phyloP scores from a whole-genome alignment of 176 grass and related monocot genomes.

The Zizania latifolia region DNA sequence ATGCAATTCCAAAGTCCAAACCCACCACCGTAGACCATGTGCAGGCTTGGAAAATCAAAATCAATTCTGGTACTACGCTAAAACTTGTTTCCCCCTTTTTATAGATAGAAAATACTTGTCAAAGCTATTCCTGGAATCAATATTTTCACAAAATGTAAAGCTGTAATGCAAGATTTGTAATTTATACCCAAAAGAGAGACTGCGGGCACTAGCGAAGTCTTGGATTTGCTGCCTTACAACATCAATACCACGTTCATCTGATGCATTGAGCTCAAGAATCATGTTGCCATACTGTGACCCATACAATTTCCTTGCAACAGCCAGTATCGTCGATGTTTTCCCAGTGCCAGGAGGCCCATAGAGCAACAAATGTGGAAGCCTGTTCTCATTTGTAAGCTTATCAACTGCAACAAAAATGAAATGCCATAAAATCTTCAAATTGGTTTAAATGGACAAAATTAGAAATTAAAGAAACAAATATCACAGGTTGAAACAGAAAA shows the following conservation, averaged over 20 bases:
- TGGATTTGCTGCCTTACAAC: slow-evolving; percentile 97
- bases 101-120: not conserved
- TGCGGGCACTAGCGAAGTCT: slow-evolving; percentile 74
- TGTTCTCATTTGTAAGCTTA: slow-evolving; percentile 85
- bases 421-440: not conserved
- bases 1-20: not conserved
- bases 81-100: not conserved
- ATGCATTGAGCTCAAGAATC: slow-evolving; percentile 96
- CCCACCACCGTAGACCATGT: not conserved
- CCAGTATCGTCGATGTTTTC: slow-evolving; percentile 91
- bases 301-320: slow-evolving; percentile 90
- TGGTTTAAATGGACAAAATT: not conserved
- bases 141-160: not conserved
- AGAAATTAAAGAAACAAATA: not conserved
- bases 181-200: slow-evolving; percentile 89
- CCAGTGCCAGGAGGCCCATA: slow-evolving; percentile 86
- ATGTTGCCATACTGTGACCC: slow-evolving; percentile 89
- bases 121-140: not conserved
- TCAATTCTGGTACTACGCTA: not conserved
- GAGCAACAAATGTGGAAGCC: slow-evolving; percentile 79
- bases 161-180: too few relatives aligned
- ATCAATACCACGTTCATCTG: slow-evolving; percentile 87
- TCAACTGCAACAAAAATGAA: slow-evolving; percentile 41
- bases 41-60: not conserved
- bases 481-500: not conserved